phyloP scores from a whole-genome alignment of 345 rosid species.

The Sisymbrium irio region DNA sequence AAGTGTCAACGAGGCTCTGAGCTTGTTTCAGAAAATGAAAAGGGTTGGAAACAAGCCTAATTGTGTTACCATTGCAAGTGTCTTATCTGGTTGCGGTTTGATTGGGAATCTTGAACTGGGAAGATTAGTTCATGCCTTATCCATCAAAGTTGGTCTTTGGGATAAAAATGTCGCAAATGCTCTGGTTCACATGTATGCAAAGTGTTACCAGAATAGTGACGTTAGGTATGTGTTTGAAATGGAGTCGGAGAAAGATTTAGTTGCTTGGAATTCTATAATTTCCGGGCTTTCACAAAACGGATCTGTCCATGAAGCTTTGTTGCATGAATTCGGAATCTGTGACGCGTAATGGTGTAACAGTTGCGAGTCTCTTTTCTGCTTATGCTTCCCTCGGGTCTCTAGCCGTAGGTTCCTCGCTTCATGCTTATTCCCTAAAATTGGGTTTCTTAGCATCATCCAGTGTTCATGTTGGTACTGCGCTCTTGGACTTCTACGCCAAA shows the following conservation, averaged over 20 bases:
- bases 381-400: slow-evolving; percentile 62
- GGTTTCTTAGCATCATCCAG: slow-evolving; percentile 51
- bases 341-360: slow-evolving; percentile 77
- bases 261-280: slow-evolving; percentile 87
- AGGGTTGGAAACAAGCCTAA: slow-evolving; percentile 53
- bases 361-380: slow-evolving; percentile 65
- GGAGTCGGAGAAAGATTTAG: slow-evolving; percentile 45
- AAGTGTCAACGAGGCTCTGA: slow-evolving; percentile 47
- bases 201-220: slow-evolving; percentile 52
- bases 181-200: slow-evolving; percentile 88
- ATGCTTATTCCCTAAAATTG: slow-evolving; percentile 54
- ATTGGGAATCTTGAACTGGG: slow-evolving; percentile 53
- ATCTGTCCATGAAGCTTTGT: slow-evolving; percentile 49
- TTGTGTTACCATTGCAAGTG: slow-evolving; percentile 58
- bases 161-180: slow-evolving; percentile 67
- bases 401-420: slow-evolving; percentile 61
- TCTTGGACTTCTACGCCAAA: slow-evolving; percentile 78
- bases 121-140: slow-evolving; percentile 55
- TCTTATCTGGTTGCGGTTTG: slow-evolving; percentile 69
- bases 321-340: slow-evolving; percentile 49
- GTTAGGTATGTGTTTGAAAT: slow-evolving; percentile 61
- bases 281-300: slow-evolving; percentile 78
- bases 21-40: slow-evolving; percentile 57
- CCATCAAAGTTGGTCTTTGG: slow-evolving; percentile 57
- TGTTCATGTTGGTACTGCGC: slow-evolving; percentile 77